phyloP scores from a whole-genome alignment of 1,284 basidiomycete species.

The Erythrobasidium hasegawianum region DNA sequence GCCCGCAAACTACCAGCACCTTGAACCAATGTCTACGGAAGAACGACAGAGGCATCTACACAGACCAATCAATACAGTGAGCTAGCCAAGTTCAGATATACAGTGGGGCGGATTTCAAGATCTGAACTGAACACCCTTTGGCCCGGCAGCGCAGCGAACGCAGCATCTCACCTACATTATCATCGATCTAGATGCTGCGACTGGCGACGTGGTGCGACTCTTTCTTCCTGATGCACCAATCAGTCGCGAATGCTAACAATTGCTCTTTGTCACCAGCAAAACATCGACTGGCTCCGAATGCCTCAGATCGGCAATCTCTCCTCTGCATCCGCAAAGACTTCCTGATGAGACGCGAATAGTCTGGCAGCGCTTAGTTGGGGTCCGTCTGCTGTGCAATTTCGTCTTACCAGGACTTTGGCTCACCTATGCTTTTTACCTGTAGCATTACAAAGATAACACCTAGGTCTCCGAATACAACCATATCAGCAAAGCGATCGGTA shows the following conservation, averaged over 20 bases:
- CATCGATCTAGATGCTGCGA: slow-evolving; percentile 50
- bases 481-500: slow-evolving; percentile 69
- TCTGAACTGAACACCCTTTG: background rate
- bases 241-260: background rate
- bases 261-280: slow-evolving; percentile 41
- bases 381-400: background rate
- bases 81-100: no score
- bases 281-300: slow-evolving; percentile 53
- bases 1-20: no score
- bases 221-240: background rate
- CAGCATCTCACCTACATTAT: slow-evolving; percentile 50
- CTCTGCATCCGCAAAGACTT: slow-evolving; percentile 76
- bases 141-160: slow-evolving; percentile 45
- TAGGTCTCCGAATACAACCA: slow-evolving; percentile 64
- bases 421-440: slow-evolving; percentile 55
- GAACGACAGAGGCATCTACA: no score
- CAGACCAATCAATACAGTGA: no score
- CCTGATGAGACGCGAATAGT: slow-evolving; percentile 59
- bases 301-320: slow-evolving; percentile 57
- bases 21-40: no score
- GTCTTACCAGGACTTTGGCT: background rate
- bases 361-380: slow-evolving; percentile 5
- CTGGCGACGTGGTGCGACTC: slow-evolving; percentile 43
- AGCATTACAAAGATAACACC: slow-evolving; percentile 61
- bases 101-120: no score